Conservation (phyloP, 2,329 filamentous ascomycete genomes). For the Alternaria gaisen region DNA sequence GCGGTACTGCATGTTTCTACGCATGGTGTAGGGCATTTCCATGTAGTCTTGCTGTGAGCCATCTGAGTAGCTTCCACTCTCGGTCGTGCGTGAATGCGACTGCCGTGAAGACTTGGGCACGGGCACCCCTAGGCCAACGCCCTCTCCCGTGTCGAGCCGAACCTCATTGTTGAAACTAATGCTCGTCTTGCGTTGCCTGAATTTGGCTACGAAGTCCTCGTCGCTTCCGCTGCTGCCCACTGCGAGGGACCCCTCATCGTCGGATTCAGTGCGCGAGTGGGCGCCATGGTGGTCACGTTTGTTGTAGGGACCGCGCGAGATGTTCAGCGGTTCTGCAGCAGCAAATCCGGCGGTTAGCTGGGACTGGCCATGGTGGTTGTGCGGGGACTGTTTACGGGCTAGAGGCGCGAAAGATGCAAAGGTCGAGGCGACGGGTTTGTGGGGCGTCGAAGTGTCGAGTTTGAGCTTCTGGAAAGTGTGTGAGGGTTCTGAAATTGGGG, state of each 20-base stretch:
- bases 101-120: conserved; percentile 45
- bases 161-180: conserved; percentile 55
- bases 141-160: conserved; percentile 52
- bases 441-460: conserved; percentile 49
- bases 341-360: conserved; percentile 31
- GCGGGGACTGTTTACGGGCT: conserved; percentile 39
- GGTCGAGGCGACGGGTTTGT: conserved; percentile 48
- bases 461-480: conserved; percentile 55
- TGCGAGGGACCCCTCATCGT: conserved; percentile 30
- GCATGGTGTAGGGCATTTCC: conserved; percentile 39
- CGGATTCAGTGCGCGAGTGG: conserved; percentile 26
- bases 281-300: conserved; percentile 26
- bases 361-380: conserved; percentile 33
- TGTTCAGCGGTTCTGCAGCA: conserved; percentile 29
- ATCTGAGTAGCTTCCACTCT: conserved; percentile 45
- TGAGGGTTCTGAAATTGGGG: conserved; percentile 50
- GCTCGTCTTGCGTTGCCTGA: conserved; percentile 48
- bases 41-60: conserved; percentile 40
- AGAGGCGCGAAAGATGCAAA: conserved; percentile 49
- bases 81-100: conserved; percentile 27
- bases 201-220: conserved; percentile 38
- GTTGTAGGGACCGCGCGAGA: conserved; percentile 29
- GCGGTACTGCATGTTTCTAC: conserved; percentile 34
- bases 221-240: conserved; percentile 39
- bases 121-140: conserved; percentile 50